These are phyloP conservation scores for Zymoseptoria pseudotritici DNA, from an alignment of 2,329 filamentous ascomycete species.

Conservation along the genomic window DNA sequence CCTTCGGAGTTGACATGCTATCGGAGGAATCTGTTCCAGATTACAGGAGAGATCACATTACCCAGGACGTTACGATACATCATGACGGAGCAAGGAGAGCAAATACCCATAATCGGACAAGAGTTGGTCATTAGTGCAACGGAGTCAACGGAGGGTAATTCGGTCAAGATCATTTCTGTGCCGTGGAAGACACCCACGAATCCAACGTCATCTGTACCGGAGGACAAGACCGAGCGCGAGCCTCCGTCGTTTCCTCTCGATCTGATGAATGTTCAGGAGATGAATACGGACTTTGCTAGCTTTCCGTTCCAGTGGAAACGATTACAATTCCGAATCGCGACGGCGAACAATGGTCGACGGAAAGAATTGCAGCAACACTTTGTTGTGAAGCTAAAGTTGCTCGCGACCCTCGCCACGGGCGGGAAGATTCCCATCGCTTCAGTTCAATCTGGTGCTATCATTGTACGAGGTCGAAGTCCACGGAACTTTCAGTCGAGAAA, in stretches of 20 bases:
- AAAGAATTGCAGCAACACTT: slow-evolving; percentile 98
- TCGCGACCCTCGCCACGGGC: slow-evolving; percentile 78
- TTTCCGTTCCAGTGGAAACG: slow-evolving; percentile 93
- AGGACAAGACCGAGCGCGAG: slow-evolving; percentile 72
- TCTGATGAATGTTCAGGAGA: slow-evolving; percentile 56
- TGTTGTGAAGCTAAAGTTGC: slow-evolving; percentile 76
- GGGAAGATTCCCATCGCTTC: slow-evolving; percentile 74
- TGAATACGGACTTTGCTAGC: slow-evolving; percentile 76
- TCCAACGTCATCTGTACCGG: slow-evolving; percentile 55
- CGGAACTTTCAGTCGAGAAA: slow-evolving; percentile 92
- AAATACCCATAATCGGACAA: slow-evolving; percentile 71
- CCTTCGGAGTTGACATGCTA: slow-evolving; percentile 91
- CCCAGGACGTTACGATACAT: slow-evolving; percentile 72
- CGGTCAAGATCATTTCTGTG: slow-evolving; percentile 90
- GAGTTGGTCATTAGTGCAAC: slow-evolving; percentile 87
- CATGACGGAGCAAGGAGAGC: slow-evolving; percentile 75
- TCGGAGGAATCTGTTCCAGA: slow-evolving; percentile 89
- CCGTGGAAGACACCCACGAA: slow-evolving; percentile 95
- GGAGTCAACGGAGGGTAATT: slow-evolving; percentile 87
- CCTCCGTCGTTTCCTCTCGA: slow-evolving; percentile 73
- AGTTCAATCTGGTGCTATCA: slow-evolving; percentile 80
- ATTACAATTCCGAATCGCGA: slow-evolving; percentile 88
- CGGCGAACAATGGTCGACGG: slow-evolving; percentile 87
- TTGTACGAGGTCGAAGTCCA: slow-evolving; percentile 86
- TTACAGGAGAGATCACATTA: slow-evolving; percentile 79